These are phyloP conservation scores for Aspergillus hancockii DNA, from an alignment of 495 filamentous ascomycete species.

Conservation along the genomic window DNA sequence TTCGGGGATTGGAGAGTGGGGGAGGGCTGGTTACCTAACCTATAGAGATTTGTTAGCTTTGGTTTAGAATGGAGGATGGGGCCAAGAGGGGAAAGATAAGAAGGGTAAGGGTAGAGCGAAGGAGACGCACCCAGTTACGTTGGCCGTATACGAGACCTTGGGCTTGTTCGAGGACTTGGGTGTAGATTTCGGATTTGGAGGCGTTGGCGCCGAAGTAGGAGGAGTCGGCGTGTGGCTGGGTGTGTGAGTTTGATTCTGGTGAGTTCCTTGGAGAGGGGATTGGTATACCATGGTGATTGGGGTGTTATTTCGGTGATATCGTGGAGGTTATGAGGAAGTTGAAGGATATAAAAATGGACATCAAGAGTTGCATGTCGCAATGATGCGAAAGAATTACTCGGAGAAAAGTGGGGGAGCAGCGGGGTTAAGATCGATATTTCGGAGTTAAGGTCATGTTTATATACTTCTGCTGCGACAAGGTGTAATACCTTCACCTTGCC, in stretches of 20 bases:
- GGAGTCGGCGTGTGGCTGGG: constrained; percentile 85
- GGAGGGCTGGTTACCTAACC: constrained; percentile 56
- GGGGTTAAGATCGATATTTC: neutral
- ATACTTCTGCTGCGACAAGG: too few species aligned
- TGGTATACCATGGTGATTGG: neutral
- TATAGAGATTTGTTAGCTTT: constrained; percentile 26
- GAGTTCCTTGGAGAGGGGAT: neutral
- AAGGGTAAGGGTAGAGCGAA: too few species aligned
- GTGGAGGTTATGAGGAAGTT: neutral
- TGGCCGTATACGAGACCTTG: constrained; percentile 74
- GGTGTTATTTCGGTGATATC: neutral
- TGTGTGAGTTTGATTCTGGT: neutral
- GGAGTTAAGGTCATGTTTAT: too few species aligned
- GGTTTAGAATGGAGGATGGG: constrained; percentile 1
- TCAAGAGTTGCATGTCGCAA: neutral
- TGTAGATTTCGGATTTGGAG: constrained; percentile 76
- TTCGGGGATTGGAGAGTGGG: constrained; percentile 3
- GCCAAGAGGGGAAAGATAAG: too few species aligned
- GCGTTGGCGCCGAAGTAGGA: constrained; percentile 67
- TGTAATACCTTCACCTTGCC: too few species aligned
- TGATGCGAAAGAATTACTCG: constrained; percentile 5
- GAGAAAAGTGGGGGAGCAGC: constrained; percentile 3
- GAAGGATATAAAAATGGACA: neutral
- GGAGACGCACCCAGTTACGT: constrained; percentile 75
- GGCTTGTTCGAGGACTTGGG: constrained; percentile 71